Evolutionary conservation across 352 stramenopile species (phyloP).

Genomic region (Pythium chondricola): DNA sequence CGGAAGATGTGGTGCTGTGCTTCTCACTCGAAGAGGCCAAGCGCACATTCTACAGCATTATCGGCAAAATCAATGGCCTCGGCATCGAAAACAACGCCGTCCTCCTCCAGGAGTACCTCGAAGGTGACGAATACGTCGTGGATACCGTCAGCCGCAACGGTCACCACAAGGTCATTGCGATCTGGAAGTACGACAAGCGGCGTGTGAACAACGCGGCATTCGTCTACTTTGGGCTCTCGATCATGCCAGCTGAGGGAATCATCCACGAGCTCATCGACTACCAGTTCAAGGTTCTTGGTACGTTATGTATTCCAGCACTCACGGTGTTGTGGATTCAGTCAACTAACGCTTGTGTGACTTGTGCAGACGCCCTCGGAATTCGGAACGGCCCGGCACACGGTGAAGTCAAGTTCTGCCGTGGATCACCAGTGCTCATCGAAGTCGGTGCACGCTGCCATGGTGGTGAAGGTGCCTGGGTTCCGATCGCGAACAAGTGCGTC

Average conservation of each 20-base stretch:
- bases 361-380: conserved; percentile 59
- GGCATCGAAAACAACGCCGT: conserved; percentile 83
- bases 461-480: conserved; percentile 91
- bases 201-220: conserved; percentile 92
- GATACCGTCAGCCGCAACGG: conserved; percentile 93
- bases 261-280: conserved; percentile 83
- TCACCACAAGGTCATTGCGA: conserved; percentile 91
- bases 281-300: conserved; percentile 67
- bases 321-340: not conserved
- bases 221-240: conserved; percentile 90
- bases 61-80: conserved; percentile 84
- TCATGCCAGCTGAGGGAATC: conserved; percentile 59
- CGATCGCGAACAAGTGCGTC: conserved; percentile 88
- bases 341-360: not conserved
- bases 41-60: conserved; percentile 77
- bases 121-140: conserved; percentile 95
- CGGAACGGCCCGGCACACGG: conserved; percentile 70
- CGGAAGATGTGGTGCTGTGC: conserved; percentile 78
- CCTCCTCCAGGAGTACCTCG: conserved; percentile 91
- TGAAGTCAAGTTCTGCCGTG: conserved; percentile 82
- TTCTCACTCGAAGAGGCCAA: conserved; percentile 65
- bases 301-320: not conserved
- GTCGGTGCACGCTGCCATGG: conserved; percentile 95
- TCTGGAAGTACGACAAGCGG: conserved; percentile 98
- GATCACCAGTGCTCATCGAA: conserved; percentile 91